Evolutionary conservation across 768 basidiomycete species (phyloP), one percentile per base, ranked within the genome.

Genomic region (Suillus ampliporus): DNA sequence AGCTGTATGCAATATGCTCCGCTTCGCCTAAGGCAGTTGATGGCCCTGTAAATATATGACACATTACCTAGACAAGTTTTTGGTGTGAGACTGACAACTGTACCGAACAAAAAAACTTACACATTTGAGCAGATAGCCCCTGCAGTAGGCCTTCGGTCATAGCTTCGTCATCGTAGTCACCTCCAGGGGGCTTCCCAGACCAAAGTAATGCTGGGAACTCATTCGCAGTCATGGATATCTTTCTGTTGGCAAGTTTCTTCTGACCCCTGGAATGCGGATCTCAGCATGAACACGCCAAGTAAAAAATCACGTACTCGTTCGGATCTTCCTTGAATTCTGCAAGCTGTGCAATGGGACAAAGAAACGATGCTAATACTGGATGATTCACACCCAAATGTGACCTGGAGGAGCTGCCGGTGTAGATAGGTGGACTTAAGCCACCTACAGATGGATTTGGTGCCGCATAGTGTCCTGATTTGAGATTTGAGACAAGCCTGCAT

Each of bases 11-110:
- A 15, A 67, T 53, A 4, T 65, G 64, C 1, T n/a, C 21, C 13
- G 50, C 46, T 34, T 62, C 40, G 1, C 53, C 57, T 7, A 58
- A 11, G 3, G 31, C 50, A 5, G 64, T 61, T 19, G 64, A 65
- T 15, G 64, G 61, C 1, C 61, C 61, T 41, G 57, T 65, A n/a
- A 46, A 65, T 5, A 65, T 58, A 19, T 62, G 64, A 21, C 31
- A 4, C 7, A 46, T 34, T 23, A 65, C 61, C 64, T 62, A 5
- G 14, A 19, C n/a, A 53, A 17, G 17, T 43, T 21, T 1, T 37
- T 51, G 13, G 26, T 47, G 34, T 43, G 34, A 60, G 46, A 47
- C 35, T 2, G 43, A 40, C 14, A 4, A 35, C 19, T 19, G 19
- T n/a, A 28, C 31, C 43, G 2, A 8, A n/a, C n/a, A 58, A 17